Conservation (phyloP, 2,329 filamentous ascomycete species). For the Tympanopsis confertula region DNA sequence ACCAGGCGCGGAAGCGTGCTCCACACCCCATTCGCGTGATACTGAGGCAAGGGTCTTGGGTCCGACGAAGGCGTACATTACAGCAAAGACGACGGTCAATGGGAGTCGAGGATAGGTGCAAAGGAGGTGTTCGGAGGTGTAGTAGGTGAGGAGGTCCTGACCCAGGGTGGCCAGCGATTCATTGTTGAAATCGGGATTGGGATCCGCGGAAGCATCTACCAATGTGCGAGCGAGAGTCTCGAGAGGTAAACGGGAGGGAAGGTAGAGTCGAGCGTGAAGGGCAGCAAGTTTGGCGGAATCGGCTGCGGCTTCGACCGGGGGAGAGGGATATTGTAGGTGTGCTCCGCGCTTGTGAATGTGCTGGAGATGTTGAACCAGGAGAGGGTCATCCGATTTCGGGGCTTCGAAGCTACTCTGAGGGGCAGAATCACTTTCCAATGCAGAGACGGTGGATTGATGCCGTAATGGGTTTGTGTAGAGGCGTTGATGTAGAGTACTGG, state of each 20-base stretch:
- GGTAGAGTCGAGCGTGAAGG: conserved; percentile 75
- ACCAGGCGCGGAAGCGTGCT: conserved; percentile 74
- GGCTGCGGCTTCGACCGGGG: conserved; percentile 52
- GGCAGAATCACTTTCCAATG: conserved; percentile 3
- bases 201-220: conserved; percentile 74
- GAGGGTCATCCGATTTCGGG: neutral
- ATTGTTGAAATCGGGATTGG: conserved; percentile 77
- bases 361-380: conserved; percentile 4
- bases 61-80: conserved; percentile 75
- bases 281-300: conserved; percentile 82
- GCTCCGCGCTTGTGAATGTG: conserved; percentile 16
- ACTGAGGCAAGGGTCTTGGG: conserved; percentile 62
- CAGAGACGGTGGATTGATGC: conserved; percentile 25
- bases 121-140: conserved; percentile 77
- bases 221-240: conserved; percentile 78
- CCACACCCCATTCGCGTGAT: conserved; percentile 81
- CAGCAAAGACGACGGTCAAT: conserved; percentile 74
- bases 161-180: conserved; percentile 70
- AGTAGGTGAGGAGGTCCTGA: conserved; percentile 73
- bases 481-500: conserved; percentile 21
- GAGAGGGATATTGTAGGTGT: conserved; percentile 46
- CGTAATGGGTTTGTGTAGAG: conserved; percentile 19
- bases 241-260: conserved; percentile 71
- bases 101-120: conserved; percentile 85
- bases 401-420: neutral